Evolutionary conservation across 2,329 filamentous ascomycete species (phyloP).

Genomic region (Orbilia brochopaga): DNA sequence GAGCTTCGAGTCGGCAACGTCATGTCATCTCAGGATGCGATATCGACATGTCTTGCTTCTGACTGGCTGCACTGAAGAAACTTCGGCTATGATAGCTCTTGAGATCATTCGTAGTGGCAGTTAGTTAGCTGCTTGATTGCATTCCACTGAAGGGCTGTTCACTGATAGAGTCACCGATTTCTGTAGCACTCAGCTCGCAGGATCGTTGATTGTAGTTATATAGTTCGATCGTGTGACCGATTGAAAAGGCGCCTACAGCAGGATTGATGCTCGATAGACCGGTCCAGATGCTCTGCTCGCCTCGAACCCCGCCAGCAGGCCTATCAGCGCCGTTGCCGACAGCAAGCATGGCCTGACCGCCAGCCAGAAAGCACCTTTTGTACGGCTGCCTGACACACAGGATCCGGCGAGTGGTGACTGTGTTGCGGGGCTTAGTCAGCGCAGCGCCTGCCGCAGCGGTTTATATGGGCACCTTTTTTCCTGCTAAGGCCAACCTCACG

Average conservation of each 20-base stretch:
- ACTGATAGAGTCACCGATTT: not conserved
- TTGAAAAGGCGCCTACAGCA: not conserved
- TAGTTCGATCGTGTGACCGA: not conserved
- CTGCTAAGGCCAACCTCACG: conserved; percentile 44
- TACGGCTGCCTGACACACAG: conserved; percentile 14
- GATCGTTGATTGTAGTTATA: conserved; percentile 4
- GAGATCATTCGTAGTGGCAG: too few species aligned
- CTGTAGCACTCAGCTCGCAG: not conserved
- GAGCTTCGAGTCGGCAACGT: conserved; percentile 4
- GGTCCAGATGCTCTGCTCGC: conserved; percentile 12
- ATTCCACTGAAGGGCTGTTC: too few species aligned
- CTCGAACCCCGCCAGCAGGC: not conserved
- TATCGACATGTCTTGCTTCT: too few species aligned
- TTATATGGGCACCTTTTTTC: conserved; percentile 63
- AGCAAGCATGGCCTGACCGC: not conserved
- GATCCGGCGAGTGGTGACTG: conserved; percentile 19
- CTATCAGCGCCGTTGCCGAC: not conserved
- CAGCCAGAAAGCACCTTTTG: conserved; percentile 21
- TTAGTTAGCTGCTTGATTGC: too few species aligned
- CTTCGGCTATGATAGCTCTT: too few species aligned
- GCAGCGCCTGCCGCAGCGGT: conserved; percentile 34
- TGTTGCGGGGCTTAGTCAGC: conserved; percentile 47
- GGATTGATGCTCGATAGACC: conserved; percentile 31
- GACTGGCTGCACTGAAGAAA: too few species aligned
- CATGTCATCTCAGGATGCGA: not conserved